Evolutionary conservation across 1,139 yeast genomes (phyloP).

Genomic region (Geotrichum restrictum): DNA sequence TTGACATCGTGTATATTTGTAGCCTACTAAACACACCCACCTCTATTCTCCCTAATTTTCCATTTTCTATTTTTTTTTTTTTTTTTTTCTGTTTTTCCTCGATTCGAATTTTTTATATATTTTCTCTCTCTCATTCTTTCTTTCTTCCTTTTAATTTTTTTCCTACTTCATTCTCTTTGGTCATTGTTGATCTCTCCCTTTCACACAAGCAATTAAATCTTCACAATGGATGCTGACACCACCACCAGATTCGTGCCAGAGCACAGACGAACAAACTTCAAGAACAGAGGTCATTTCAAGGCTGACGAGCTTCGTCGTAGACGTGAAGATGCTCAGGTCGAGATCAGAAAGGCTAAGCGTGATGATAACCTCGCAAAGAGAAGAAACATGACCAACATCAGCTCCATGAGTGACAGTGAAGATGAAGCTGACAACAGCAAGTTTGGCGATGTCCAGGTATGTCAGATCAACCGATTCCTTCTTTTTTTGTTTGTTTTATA

Average conservation of each 20-base stretch:
- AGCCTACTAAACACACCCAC: no score
- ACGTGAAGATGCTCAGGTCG: constrained; percentile 96
- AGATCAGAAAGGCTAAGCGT: constrained; percentile 90
- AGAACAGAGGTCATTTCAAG: constrained; percentile 89
- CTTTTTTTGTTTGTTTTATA: constrained; percentile 3
- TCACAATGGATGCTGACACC: constrained; percentile 68
- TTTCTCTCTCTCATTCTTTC: not conserved
- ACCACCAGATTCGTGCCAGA: constrained; percentile 90
- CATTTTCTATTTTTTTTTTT: not conserved
- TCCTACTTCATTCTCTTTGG: not conserved
- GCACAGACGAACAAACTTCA: constrained; percentile 93
- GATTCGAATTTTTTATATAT: not conserved
- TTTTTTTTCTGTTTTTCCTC: not conserved
- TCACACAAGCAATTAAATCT: not conserved
- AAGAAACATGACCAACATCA: constrained; percentile 61
- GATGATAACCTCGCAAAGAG: constrained; percentile 93
- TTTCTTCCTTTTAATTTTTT: constrained; percentile 1
- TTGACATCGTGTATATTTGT: no score
- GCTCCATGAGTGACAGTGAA: constrained; percentile 47
- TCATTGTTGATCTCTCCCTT: not conserved
- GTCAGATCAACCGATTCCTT: constrained; percentile 11
- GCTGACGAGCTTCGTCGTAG: constrained; percentile 97
- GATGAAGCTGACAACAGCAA: constrained; percentile 39
- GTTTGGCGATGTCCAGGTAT: constrained; percentile 26
- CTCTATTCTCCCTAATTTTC: no score